Base-by-base conservation (phyloP, 2,329 filamentous ascomycete species). In the Colletotrichum ledebouriae region DNA sequence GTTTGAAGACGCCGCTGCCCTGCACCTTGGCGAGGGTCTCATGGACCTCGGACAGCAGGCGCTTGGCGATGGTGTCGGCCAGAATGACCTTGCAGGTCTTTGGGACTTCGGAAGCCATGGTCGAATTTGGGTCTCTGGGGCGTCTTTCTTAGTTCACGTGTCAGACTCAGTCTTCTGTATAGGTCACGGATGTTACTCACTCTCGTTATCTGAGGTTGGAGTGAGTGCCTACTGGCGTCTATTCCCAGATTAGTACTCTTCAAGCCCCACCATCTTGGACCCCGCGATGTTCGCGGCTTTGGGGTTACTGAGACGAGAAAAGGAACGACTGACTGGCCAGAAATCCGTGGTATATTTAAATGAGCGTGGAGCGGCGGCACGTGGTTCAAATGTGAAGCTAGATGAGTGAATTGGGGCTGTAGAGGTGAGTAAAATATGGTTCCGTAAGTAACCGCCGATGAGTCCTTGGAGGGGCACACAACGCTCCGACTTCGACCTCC, bases 51-150 rank as follows among this genome's bases (percentile, higher is more conserved):
- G 83, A 82, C 60, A 97, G 86, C 59, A 98, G 86, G 63, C 86
- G 86, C 82, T 94, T 96, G 73, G 94, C 94, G 75, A 99, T 94
- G 73, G 90, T 92, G 73, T 92, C 92, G 67, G 95, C 93, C 73
- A 97, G 88, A 75, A 98, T 88, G 79, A 98, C 94, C 87, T 97
- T 98, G 89, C 96, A 98, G 76, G 92, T 89, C 80, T 89, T 89
- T 74, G 84, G 86, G 22, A 83, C 80, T 56, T 79, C 77, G 62
- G 80, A 74, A 55, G 81, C 78, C 83, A 85, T 84, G 20, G 25
- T 17, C 22, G 46, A 47, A 17, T 49, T 13, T 25, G 15, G 34
- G 25, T 25, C 20, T 53, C 53, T n/a, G 17, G 42, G 59, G 56
- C 7, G 25, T n/a, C 37, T 22, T 29, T n/a, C 37, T 22, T 29